Base-by-base conservation (phyloP, 306 rosid species). In the Cicer yamashitae region DNA sequence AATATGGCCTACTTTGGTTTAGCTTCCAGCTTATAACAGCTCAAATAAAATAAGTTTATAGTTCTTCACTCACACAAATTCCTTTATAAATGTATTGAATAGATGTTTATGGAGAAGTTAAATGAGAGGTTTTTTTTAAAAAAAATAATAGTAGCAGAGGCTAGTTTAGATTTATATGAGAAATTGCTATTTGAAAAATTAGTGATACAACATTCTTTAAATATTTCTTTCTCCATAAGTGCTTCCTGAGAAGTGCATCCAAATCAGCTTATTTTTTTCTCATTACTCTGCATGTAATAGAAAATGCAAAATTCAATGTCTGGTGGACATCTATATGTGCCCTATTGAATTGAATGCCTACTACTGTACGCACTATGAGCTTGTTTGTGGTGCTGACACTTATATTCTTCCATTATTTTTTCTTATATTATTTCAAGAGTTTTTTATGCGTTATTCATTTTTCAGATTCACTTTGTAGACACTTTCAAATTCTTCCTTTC, bases 381-480 rank as follows among this genome's bases (percentile, higher is more conserved):
- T 52, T 37, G 10, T 11, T 56, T 56, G 37, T 53, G 12, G 60
- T 50, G 30, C 45, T 74, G 17, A 13, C 67, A 14, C 39, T 68
- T 53, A 13, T 10, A 72, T 70, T 22, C 60, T 48, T 82, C 68
- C 72, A 38, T 61, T 44, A 61, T 41, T 53, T 10, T 12, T 59
- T 48, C 3, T 20, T 20, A 20, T 37, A 52, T 7, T 56, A 17
- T 44, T 39, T 67, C 37, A 54, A 11, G 7, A 13, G 6, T 48
- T 38, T 66, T 75, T 86, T 17, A 59, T 71, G 67, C 41, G 61
- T 77, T 60, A 4, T 79, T 62, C 20, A 10, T 82, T 70, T 53
- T 86, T 53, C 90, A 94, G 98, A 87, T 94, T 82, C 90, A 83
- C 89, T 91, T 82, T 82, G 72, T 77, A 75, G 96, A 94, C 77